These are phyloP conservation scores for Hypoxylon sp. DNA, from an alignment of 2,329 filamentous ascomycete genomes.

Conservation along the genomic window DNA sequence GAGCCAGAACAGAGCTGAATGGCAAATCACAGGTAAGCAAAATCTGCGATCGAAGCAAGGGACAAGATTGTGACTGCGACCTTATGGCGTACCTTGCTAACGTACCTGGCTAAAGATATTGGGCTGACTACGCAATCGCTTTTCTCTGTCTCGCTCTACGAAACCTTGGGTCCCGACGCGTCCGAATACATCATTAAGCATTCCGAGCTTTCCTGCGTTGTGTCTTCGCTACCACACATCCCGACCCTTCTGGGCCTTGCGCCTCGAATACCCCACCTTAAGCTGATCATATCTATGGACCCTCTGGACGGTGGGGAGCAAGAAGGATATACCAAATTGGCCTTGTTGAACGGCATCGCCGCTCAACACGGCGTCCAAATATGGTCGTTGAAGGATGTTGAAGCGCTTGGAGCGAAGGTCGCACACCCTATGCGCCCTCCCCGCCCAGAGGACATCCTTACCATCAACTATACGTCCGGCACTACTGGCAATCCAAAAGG, in stretches of 20 bases:
- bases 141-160: conserved; percentile 94
- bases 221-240: conserved; percentile 85
- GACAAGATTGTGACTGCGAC: not conserved
- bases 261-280: conserved; percentile 82
- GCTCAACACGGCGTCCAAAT: conserved; percentile 81
- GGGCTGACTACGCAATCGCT: conserved; percentile 89
- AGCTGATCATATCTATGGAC: conserved; percentile 90
- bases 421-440: conserved; percentile 81
- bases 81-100: conserved; percentile 29
- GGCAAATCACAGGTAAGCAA: conserved; percentile 81
- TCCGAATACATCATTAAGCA: conserved; percentile 98
- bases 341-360: conserved; percentile 82
- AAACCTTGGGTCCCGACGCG: conserved; percentile 91
- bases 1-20: conserved; percentile 90
- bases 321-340: conserved; percentile 82
- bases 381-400: conserved; percentile 84
- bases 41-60: not conserved
- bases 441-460: conserved; percentile 81
- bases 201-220: conserved; percentile 80
- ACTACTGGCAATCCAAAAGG: conserved; percentile 88
- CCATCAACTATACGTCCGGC: conserved; percentile 92
- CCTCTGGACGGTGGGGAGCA: conserved; percentile 84
- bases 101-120: conserved; percentile 71
- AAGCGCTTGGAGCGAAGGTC: conserved; percentile 81
- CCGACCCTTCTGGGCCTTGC: conserved; percentile 84